These are phyloP conservation scores for Podospora pseudocomata DNA, from an alignment of 495 filamentous ascomycete genomes.

Conservation along the genomic window DNA sequence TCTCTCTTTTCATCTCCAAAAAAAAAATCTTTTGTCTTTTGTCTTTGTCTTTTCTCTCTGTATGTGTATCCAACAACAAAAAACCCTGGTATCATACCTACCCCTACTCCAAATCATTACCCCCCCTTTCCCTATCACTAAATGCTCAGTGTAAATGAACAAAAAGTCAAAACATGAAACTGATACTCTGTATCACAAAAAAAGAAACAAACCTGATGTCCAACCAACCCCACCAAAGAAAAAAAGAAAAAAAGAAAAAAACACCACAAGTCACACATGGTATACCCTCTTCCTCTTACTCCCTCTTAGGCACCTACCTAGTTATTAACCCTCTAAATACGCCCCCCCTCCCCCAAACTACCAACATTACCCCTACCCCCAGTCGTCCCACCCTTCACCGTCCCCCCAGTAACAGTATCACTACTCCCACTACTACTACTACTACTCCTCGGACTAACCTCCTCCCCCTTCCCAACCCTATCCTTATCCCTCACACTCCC, in stretches of 20 bases:
- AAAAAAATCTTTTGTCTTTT: no score
- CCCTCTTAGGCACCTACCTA: background rate
- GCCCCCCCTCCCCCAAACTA: background rate
- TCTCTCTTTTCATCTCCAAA: background rate
- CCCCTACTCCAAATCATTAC: background rate
- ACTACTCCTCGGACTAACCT: background rate
- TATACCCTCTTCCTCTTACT: background rate
- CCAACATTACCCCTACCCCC: background rate
- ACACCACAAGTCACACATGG: background rate
- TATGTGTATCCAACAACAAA: background rate
- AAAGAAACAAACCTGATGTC: background rate
- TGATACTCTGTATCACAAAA: background rate
- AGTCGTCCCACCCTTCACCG: background rate
- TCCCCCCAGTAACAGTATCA: conserved; percentile 2
- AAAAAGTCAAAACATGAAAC: background rate
- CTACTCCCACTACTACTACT: background rate
- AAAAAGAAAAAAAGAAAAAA: background rate
- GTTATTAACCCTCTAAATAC: background rate
- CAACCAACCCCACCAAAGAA: no score
- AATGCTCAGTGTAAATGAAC: background rate
- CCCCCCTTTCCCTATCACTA: background rate
- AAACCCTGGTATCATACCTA: background rate
- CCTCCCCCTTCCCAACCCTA: background rate
- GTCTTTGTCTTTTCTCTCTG: background rate
- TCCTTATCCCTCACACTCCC: background rate